Conservation (phyloP, 352 stramenopile species). For the Poterioochromonas sp. region DNA sequence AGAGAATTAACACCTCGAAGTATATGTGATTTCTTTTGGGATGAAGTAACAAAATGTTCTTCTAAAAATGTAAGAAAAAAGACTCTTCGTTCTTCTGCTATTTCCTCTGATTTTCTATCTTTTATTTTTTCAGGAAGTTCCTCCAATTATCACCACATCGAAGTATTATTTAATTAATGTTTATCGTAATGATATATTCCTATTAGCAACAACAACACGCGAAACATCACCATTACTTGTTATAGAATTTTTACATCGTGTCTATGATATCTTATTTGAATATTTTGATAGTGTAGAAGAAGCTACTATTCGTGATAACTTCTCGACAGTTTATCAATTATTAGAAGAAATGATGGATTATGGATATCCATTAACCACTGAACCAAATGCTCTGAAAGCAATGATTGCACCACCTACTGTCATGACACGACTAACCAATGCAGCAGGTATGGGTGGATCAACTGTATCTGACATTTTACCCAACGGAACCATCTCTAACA, state of each 20-base stretch:
- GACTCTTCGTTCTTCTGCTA: slow-evolving; percentile 33
- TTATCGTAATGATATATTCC: slow-evolving; percentile 83
- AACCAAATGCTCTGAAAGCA: slow-evolving; percentile 91
- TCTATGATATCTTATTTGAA: slow-evolving; percentile 87
- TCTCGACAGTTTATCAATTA: slow-evolving; percentile 65
- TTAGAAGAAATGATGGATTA: slow-evolving; percentile 95
- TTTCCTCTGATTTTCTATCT: slow-evolving; percentile 34
- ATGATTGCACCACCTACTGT: slow-evolving; percentile 91
- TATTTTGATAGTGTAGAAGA: slow-evolving; percentile 95
- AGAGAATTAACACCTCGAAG: slow-evolving; percentile 81
- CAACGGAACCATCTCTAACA: slow-evolving; percentile 59
- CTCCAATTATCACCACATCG: slow-evolving; percentile 60
- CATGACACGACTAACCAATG: slow-evolving; percentile 69
- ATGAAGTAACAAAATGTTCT: slow-evolving; percentile 75
- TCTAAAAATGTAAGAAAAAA: slow-evolving; percentile 48
- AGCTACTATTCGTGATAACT: slow-evolving; percentile 94
- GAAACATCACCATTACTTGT: slow-evolving; percentile 77
- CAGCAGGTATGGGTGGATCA: slow-evolving; percentile 48
- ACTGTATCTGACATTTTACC: slow-evolving; percentile 41
- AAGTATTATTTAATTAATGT: slow-evolving; percentile 72
- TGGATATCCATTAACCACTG: slow-evolving; percentile 89
- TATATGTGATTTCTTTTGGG: slow-evolving; percentile 95
- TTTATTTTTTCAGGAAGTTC: slow-evolving; percentile 50
- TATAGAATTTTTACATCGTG: slow-evolving; percentile 91
- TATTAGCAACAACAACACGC: slow-evolving; percentile 82